These are phyloP conservation scores for Suillus cothurnatus DNA, from an alignment of 768 basidiomycete species.

Conservation along the genomic window DNA sequence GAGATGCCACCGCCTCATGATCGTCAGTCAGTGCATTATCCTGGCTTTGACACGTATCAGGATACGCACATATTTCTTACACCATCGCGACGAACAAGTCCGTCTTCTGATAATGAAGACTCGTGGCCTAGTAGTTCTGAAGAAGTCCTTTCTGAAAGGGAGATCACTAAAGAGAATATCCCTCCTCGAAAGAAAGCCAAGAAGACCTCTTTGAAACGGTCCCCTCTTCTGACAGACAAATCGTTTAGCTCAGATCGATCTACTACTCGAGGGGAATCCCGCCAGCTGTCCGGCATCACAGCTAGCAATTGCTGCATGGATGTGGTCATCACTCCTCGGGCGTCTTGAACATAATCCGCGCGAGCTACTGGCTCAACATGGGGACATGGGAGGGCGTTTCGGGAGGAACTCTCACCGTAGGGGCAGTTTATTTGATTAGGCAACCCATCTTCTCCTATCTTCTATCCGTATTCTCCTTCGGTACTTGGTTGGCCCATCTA, in stretches of 20 bases:
- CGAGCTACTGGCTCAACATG: too few species aligned
- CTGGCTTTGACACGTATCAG: slow-evolving; percentile 62
- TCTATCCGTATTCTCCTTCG: neutral
- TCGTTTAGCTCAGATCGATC: neutral
- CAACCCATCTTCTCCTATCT: neutral
- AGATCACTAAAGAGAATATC: slow-evolving; percentile 60
- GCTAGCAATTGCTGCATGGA: neutral
- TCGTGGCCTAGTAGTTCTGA: slow-evolving; percentile 1
- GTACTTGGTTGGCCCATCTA: neutral
- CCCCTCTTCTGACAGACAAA: neutral
- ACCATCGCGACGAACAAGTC: slow-evolving; percentile 5
- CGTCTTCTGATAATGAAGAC: slow-evolving; percentile 8
- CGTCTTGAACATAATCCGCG: neutral
- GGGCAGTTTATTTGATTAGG: neutral
- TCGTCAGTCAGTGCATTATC: slow-evolving; percentile 64
- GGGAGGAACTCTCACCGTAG: too few species aligned
- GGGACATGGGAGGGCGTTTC: neutral
- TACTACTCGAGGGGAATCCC: neutral
- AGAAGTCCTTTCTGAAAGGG: slow-evolving; percentile 33
- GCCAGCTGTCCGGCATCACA: neutral
- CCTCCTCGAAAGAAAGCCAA: slow-evolving; percentile 48
- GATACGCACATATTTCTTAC: slow-evolving; percentile 36
- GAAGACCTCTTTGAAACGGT: slow-evolving; percentile 32
- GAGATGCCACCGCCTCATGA: slow-evolving; percentile 46
- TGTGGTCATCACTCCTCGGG: neutral